A percentile compares a stretch with the other conserved stretches of the same genome.
Evolutionary conservation across 208 protist species (phyloP).

Genomic region (Wallacemonas sp.): DNA sequence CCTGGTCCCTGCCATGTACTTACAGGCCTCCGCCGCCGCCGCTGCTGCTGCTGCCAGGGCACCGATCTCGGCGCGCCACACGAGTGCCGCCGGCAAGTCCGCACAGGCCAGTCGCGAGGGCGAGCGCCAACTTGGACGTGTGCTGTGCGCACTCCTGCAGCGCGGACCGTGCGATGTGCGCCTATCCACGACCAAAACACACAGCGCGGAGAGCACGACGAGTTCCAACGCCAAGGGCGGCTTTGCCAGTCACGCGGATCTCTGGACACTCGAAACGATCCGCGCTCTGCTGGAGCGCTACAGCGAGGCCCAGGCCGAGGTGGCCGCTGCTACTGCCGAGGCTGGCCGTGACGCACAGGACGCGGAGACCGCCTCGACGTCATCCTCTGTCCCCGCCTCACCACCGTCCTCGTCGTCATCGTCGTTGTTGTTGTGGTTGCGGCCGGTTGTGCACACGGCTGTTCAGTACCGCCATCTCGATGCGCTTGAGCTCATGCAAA

Average conservation of each 20-base stretch:
- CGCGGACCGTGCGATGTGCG: conserved; percentile 1
- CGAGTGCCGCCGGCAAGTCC: no score
- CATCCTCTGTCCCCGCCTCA: no score
- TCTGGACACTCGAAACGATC: background rate
- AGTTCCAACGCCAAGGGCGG: background rate
- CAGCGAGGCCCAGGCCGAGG: background rate
- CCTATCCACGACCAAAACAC: no score
- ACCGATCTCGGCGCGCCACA: no score
- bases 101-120: background rate
- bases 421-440: conserved; percentile 29
- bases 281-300: background rate
- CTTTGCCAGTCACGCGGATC: background rate
- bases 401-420: background rate
- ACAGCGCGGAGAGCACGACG: no score
- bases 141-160: conserved; percentile 6
- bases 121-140: background rate
- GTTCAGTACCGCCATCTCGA: conserved; percentile 38
- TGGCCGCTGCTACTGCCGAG: background rate
- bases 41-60: no score
- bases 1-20: background rate
- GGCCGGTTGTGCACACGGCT: conserved; percentile 42
- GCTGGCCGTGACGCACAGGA: background rate
- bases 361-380: background rate
- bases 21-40: no score
- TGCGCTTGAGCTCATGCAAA: conserved; percentile 37